A percentile compares a stretch with the other conserved stretches of the same genome.
phyloP scores from a whole-genome alignment of 495 filamentous ascomycete genomes.

The Aspergillus conjunctus region DNA sequence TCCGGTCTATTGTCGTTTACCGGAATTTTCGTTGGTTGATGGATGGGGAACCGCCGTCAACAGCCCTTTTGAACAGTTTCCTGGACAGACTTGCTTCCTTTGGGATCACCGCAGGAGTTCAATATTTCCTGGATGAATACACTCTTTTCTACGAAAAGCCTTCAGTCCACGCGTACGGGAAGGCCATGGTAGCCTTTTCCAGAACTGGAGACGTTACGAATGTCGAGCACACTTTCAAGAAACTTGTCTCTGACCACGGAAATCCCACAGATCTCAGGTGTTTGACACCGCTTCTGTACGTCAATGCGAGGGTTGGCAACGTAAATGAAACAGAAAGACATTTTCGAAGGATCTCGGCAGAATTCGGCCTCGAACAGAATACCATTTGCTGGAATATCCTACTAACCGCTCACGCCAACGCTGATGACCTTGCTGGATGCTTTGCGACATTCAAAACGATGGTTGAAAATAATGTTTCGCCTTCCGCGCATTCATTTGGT shows the following conservation, averaged over 20 bases:
- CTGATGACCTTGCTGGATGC: conserved; percentile 64
- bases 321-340: conserved; percentile 55
- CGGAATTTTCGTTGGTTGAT: conserved; percentile 42
- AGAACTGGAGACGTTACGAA: conserved; percentile 33
- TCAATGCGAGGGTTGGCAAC: conserved; percentile 66
- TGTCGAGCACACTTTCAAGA: conserved; percentile 37
- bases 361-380: conserved; percentile 57
- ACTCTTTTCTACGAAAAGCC: conserved; percentile 34
- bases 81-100: conserved; percentile 29
- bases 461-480: conserved; percentile 41
- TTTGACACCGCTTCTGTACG: conserved; percentile 59
- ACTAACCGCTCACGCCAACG: conserved; percentile 67
- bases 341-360: conserved; percentile 58
- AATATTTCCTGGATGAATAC: conserved; percentile 59
- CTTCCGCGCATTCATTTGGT: conserved; percentile 64
- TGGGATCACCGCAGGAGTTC: conserved; percentile 34
- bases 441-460: conserved; percentile 61
- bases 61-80: conserved; percentile 28
- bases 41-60: conserved; percentile 23
- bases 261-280: conserved; percentile 36
- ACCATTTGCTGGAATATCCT: conserved; percentile 72
- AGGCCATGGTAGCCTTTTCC: conserved; percentile 35
- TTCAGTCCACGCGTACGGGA: conserved; percentile 33
- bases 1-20: conserved; percentile 41
- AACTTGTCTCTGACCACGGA: conserved; percentile 37